Percentiles rank a stretch among this genome's conserved stretches.
Conservation (phyloP, 192 early-diverging fungal species). For the Lunasporangiospora selenospora region DNA sequence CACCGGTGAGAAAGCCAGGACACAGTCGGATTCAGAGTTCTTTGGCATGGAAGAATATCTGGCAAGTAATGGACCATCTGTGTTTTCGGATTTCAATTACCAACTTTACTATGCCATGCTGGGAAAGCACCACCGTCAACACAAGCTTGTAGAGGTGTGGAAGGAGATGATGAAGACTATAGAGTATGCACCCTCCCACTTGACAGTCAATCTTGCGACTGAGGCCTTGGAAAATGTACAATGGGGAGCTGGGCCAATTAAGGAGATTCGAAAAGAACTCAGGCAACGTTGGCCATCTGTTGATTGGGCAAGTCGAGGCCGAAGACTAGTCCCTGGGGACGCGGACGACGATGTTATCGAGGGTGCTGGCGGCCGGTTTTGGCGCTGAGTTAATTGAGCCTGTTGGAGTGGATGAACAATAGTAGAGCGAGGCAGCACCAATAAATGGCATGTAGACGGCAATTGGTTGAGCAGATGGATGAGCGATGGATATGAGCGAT, state of each 20-base stretch:
- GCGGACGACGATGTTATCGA: slow-evolving; percentile 9
- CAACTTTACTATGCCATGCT: slow-evolving; percentile 32
- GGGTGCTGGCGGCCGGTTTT: slow-evolving; percentile 37
- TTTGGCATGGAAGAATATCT: no score
- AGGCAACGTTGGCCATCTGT: slow-evolving; percentile 18
- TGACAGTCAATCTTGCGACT: slow-evolving; percentile 12
- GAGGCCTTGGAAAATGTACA: slow-evolving; percentile 43
- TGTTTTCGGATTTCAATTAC: slow-evolving; percentile 22
- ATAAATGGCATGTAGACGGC: no score
- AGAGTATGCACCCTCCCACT: slow-evolving; percentile 2
- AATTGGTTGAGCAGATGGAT: no score
- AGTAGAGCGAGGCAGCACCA: no score
- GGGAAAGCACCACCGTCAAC: slow-evolving; percentile 32
- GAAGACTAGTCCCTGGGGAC: not conserved
- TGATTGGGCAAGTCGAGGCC: not conserved
- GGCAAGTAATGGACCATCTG: not conserved
- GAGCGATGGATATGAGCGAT: no score
- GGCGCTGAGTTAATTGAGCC: no score
- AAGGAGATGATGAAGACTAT: slow-evolving; percentile 28
- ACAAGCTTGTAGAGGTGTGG: slow-evolving; percentile 36
- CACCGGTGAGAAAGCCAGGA: no score
- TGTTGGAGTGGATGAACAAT: no score
- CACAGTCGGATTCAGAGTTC: no score
- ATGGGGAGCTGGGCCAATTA: slow-evolving; percentile 32
- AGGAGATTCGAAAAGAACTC: slow-evolving; percentile 15